Percentiles rank a stretch among this genome's conserved stretches.
Conservation (phyloP, 129 eudicot species). For the Kitagawia praeruptora region DNA sequence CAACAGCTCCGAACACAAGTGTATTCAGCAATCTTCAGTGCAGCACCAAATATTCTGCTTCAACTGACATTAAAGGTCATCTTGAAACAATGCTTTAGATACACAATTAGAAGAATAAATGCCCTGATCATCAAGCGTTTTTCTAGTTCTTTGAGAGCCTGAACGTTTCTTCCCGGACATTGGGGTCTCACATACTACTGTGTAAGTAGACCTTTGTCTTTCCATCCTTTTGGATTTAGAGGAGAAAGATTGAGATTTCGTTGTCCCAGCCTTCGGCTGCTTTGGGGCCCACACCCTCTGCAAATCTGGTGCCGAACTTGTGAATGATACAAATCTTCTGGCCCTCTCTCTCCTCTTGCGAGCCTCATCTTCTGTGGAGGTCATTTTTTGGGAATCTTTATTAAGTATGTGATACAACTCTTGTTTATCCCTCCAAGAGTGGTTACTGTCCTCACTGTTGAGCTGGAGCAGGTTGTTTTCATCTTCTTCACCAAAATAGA, state of each 20-base stretch:
- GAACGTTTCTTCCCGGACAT: slow-evolving; percentile 30
- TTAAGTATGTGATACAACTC: slow-evolving; percentile 23
- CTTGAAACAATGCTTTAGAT: slow-evolving; percentile 84
- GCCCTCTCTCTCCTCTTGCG: slow-evolving; percentile 77
- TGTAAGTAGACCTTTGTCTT: slow-evolving; percentile 25
- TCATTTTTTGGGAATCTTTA: slow-evolving; percentile 28
- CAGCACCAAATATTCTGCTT: neutral
- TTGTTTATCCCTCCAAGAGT: slow-evolving; percentile 57
- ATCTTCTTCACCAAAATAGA: slow-evolving; percentile 70
- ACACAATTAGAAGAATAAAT: slow-evolving; percentile 34
- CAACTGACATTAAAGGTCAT: slow-evolving; percentile 25
- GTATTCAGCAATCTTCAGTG: neutral
- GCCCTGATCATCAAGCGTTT: slow-evolving; percentile 11
- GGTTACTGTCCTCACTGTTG: slow-evolving; percentile 91
- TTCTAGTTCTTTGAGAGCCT: slow-evolving; percentile 13
- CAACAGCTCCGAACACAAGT: neutral
- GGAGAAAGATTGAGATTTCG: slow-evolving; percentile 24
- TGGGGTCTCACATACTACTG: slow-evolving; percentile 85
- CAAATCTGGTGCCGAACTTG: slow-evolving; percentile 64
- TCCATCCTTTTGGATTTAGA: slow-evolving; percentile 49
- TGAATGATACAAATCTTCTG: slow-evolving; percentile 53
- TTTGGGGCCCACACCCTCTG: slow-evolving; percentile 98
- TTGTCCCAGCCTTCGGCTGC: slow-evolving; percentile 35
- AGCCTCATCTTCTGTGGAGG: slow-evolving; percentile 65
- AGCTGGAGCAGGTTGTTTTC: slow-evolving; percentile 48